Percentiles rank a stretch among this genome's conserved stretches.
These are phyloP conservation scores for Puccinia novopanici DNA, from an alignment of 1,284 basidiomycete species.

Conservation along the genomic window DNA sequence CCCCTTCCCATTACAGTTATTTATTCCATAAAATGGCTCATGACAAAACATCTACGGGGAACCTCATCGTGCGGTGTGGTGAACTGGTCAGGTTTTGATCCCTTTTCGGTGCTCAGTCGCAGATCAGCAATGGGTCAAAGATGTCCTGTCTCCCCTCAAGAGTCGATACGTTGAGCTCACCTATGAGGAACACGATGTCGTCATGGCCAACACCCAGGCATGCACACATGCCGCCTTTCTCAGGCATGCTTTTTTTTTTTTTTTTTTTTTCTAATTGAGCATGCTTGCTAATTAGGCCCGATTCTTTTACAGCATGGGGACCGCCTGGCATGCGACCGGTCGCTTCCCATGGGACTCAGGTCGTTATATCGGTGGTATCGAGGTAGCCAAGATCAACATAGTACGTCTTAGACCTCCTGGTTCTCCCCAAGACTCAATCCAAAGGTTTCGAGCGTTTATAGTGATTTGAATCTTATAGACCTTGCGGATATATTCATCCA, in stretches of 20 bases:
- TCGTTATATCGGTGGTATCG: conserved; percentile 90
- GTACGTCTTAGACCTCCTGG: conserved; percentile 55
- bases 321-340: conserved; percentile 79
- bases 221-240: conserved; percentile 97
- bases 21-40: too few relatives aligned
- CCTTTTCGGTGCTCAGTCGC: conserved; percentile 78
- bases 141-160: conserved; percentile 76
- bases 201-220: conserved; percentile 97
- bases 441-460: neutral
- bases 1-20: neutral
- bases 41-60: neutral
- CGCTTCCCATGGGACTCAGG: conserved; percentile 92
- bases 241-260: conserved; percentile 62
- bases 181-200: conserved; percentile 92
- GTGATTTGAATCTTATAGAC: conserved; percentile 56
- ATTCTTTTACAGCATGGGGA: conserved; percentile 76
- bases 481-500: conserved; percentile 91
- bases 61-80: neutral
- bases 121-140: conserved; percentile 76
- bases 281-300: neutral
- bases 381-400: conserved; percentile 97
- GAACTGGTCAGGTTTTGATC: conserved; percentile 73
- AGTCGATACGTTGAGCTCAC: conserved; percentile 87
- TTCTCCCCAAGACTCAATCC: neutral
- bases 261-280: neutral